Evolutionary conservation across 2,329 filamentous ascomycete genomes (phyloP).

Genomic region (Aspergillus piperis): DNA sequence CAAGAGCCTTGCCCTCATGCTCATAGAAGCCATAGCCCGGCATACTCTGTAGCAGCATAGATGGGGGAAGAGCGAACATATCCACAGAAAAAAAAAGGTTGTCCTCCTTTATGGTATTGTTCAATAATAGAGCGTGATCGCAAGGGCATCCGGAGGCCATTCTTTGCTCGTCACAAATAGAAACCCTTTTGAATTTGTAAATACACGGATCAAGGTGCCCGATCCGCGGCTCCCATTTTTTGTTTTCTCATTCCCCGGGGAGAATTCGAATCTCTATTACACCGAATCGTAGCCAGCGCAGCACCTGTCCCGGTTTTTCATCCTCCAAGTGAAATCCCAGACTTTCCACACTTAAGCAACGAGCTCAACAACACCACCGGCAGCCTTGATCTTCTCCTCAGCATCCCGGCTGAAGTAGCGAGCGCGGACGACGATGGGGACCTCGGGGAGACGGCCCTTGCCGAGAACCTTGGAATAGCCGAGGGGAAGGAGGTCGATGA

Average conservation of each 20-base stretch:
- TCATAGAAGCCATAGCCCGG: background rate
- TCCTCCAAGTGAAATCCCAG: constrained; percentile 27
- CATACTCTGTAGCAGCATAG: background rate
- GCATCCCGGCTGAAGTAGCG: constrained; percentile 94
- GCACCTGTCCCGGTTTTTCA: constrained; percentile 29
- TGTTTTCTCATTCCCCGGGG: constrained; percentile 31
- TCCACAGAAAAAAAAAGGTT: constrained; percentile 20
- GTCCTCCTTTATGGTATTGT: constrained; percentile 40
- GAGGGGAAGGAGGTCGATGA: constrained; percentile 94
- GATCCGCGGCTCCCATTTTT: constrained; percentile 34
- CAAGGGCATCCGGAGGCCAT: constrained; percentile 41
- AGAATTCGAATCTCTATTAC: constrained; percentile 32
- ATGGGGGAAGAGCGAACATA: constrained; percentile 4
- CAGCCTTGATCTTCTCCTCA: constrained; percentile 98
- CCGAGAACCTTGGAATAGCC: constrained; percentile 99
- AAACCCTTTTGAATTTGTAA: constrained; percentile 38
- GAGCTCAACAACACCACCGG: constrained; percentile 92
- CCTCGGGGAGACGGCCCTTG: constrained; percentile 91
- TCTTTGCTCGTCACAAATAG: constrained; percentile 40
- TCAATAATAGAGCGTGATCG: constrained; percentile 39
- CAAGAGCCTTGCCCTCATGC: background rate
- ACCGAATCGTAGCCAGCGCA: constrained; percentile 33
- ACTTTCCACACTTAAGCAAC: constrained; percentile 68
- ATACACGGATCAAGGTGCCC: constrained; percentile 31
- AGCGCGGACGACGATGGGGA: constrained; percentile 92